Base-by-base conservation (phyloP, 148 eudicot species). In the Beta vulgaris region DNA sequence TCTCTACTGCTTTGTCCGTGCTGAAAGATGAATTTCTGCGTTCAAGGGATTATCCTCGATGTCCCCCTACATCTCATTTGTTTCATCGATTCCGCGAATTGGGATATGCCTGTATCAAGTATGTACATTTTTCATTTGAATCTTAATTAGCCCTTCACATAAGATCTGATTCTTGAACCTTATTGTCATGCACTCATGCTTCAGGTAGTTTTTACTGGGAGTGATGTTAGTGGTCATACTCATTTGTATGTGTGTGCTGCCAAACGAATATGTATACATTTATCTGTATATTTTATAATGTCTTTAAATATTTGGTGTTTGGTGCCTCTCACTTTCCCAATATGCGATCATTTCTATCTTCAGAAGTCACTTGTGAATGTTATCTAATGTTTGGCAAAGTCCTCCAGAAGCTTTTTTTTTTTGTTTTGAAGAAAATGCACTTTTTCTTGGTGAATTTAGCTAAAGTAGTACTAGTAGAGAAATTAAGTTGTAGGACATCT, bases 41-140 rank as follows among this genome's bases (percentile, higher is more conserved):
- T 36, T 95, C 98, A 49, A 92, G 98, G 85, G 98, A 95, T 83
- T 95, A 95, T 78, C 98, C 98, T 76, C 87, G 84, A 53, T 95
- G 98, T 71, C 97, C 98, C 29, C 98, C 93, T 55, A 92, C 96
- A 25, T 90, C 98, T 81, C 97, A 90, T 82, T 82, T 95, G 82
- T 95, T 92, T 80, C 97, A 95, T 78, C 93, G 92, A 28, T 95
- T 95, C 77, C 96, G 98, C 29, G 91, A 92, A 82, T 73, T 95
- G 84, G 98, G 98, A 79, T 89, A 92, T 82, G 98, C 98, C 46
- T 95, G 97, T 79, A 92, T 95, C 89, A 90, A 87, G 98, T 95
- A 85, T 74, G 84, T 76, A 51, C 61, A 69, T 46, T 44, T 37
- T 36, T 34, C 65, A 55, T 48, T 63, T 36, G 18, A 25, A 13